These are phyloP conservation scores for Talaromyces thailandensis DNA, from an alignment of 495 filamentous ascomycete genomes.

Conservation along the genomic window DNA sequence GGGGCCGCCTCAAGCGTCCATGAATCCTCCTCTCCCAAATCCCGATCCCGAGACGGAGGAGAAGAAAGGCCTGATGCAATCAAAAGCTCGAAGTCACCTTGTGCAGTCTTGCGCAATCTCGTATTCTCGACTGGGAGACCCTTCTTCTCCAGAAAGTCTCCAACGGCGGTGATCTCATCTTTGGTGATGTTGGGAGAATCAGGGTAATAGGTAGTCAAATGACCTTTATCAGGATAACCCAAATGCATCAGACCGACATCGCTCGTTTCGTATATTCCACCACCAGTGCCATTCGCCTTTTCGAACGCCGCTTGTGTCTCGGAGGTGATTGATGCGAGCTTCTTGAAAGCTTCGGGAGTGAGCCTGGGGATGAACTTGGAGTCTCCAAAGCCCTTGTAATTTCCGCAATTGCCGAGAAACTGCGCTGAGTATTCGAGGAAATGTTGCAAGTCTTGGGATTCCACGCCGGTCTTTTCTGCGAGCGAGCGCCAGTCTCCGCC, in stretches of 20 bases:
- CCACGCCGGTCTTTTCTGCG: constrained; percentile 58
- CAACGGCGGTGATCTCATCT: constrained; percentile 66
- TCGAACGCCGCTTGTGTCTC: constrained; percentile 56
- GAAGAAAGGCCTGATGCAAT: constrained; percentile 64
- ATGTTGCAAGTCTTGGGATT: constrained; percentile 55
- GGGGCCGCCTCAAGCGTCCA: constrained; percentile 56
- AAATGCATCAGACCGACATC: constrained; percentile 66
- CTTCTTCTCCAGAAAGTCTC: constrained; percentile 66
- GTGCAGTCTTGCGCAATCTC: constrained; percentile 63
- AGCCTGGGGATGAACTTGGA: constrained; percentile 87
- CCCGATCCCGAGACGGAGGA: constrained; percentile 52
- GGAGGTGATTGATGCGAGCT: constrained; percentile 56
- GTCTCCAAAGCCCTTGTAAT: constrained; percentile 96
- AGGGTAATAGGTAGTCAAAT: constrained; percentile 90
- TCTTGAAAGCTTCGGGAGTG: constrained; percentile 52
- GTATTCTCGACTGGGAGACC: constrained; percentile 79
- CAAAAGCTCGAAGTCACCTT: constrained; percentile 68
- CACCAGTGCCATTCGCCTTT: constrained; percentile 41
- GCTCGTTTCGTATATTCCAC: constrained; percentile 64
- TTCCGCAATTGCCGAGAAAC: constrained; percentile 85
- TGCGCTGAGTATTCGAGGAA: constrained; percentile 84
- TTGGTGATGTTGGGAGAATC: constrained; percentile 79
- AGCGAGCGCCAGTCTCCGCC: constrained; percentile 73
- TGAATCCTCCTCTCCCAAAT: constrained; percentile 56
- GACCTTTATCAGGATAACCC: constrained; percentile 73